Evolutionary conservation across 768 basidiomycete species (phyloP), one percentile per base, ranked within the genome.

Genomic region (Pisolithus orientalis): DNA sequence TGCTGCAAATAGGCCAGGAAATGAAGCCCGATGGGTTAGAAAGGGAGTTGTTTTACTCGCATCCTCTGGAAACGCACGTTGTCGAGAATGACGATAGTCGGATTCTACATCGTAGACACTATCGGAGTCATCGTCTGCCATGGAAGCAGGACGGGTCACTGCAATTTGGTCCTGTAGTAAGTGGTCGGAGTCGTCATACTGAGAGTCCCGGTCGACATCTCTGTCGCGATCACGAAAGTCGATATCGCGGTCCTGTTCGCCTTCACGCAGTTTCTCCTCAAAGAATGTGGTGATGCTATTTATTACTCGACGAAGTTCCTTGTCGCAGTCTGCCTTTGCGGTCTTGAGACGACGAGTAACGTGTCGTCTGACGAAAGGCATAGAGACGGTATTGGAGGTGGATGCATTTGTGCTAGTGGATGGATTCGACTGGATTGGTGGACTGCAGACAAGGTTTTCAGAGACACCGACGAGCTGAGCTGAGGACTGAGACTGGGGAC

Each of bases 301-400:
- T 54, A 94, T 92, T 65, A 97, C 89, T 65, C 92, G 87, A 64
- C 87, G 85, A 8, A 99, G 82, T 70, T 96, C 93, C 75, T 89
- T 90, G 80, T 99, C 93, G 76, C 95, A 99, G 58, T 90, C 90
- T 47, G 89, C 83, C 75, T 99, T 98, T 53, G 95, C 94, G 4
- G 87, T 87, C 73, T 85, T 88, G 70, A 98, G 83, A 53, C 96
- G 85, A 57, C 92, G 83, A 38, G 88, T 91, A 62, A 98, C 91
- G 74, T 97, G 94, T 51, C 92, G 83, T 55, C 90, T 78, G 57
- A 97, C 90, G 66, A 92, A 91, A 54, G 90, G 89, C 90, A 92
- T 92, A 50, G 90, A 90, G 49, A 92, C 87, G 50, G 86, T 87
- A 66, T 87, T 87, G 27, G 85, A 77, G 48, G 75, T 76, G 5